A percentile compares a stretch with the other conserved stretches of the same genome.
Conservation (phyloP, 345 rosid species). For the Anacardium occidentale region DNA sequence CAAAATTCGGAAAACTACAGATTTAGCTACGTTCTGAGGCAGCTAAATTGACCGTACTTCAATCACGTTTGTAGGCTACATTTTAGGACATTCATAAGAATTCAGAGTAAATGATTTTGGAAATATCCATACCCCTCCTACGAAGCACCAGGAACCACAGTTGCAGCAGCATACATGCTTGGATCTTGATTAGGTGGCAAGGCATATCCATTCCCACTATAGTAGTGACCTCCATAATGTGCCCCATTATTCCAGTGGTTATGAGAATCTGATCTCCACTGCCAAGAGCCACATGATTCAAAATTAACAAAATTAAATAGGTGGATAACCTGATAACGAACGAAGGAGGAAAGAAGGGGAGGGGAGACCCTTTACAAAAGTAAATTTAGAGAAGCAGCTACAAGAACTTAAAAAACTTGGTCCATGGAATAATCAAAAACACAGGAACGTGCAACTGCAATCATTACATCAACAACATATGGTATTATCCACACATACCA, state of each 20-base stretch:
- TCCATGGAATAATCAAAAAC: not conserved
- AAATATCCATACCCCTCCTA: constrained; percentile 23
- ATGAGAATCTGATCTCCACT: constrained; percentile 74
- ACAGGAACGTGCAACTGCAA: not conserved
- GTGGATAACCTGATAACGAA: not conserved
- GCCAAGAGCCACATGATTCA: constrained; percentile 22
- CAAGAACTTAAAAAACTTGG: not conserved
- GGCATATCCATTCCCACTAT: constrained; percentile 59
- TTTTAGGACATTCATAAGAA: constrained; percentile 11
- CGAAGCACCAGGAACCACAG: constrained; percentile 72
- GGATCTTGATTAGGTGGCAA: constrained; percentile 46
- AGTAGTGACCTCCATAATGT: constrained; percentile 64
- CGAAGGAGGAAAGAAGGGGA: not conserved
- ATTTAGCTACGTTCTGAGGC: constrained; percentile 22
- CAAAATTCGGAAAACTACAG: constrained; percentile 39
- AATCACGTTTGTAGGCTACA: constrained; percentile 19
- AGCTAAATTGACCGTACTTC: constrained; percentile 28
- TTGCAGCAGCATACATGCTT: constrained; percentile 47
- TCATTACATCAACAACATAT: not conserved
- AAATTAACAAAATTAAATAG: constrained; percentile 13
- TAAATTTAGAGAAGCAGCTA: not conserved
- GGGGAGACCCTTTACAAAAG: not conserved
- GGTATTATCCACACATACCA: not conserved
- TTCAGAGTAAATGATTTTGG: constrained; percentile 23
- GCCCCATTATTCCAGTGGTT: constrained; percentile 79